Evolutionary conservation across 192 early-diverging fungal species (phyloP), one percentile per base, ranked within the genome.

Genomic region (Cladochytrium replicatum): DNA sequence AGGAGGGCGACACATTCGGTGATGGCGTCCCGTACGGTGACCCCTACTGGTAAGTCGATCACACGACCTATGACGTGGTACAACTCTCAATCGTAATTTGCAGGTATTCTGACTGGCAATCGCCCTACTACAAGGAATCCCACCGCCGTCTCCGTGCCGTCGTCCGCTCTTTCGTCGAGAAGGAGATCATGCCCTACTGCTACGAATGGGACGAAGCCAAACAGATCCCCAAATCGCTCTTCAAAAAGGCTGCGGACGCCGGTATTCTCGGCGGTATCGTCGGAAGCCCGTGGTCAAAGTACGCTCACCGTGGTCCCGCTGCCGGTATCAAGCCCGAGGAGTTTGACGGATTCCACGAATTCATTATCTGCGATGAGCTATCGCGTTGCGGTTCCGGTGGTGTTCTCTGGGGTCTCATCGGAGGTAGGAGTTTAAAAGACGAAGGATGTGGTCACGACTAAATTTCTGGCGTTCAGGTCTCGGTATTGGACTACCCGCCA

Each of bases 71-170:
- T 42, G 56, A 32, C 42, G 60, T 56, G 67, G 66, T 52, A 46
- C 25, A 27, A 1, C 1, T 21, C 26, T 30, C 25, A 0, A 41
- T 32, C 11, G 7, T n/a, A 22, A 15, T n/a, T 19, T 31, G 29
- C 30, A 58, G 66, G 67, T 75, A 67, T 52, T 66, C 58, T 41
- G 58, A 80, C 43, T 81, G 64, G 61, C 52, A 58, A 31, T 77
- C 71, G 39, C 87, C 87, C 19, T 90, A 83, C 71, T 90, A 90
- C 74, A 85, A 80, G 28, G 81, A 86, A n/a, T n/a, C n/a, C n/a
- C 88, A 90, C 66, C 63, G 82, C 2, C 59, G 63, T 6, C 13
- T 86, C 8, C 72, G 86, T 27, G 66, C 69, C 27, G 62, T 46
- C 32, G 61, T 87, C 21, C 74, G 87, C 44, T 47, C 56, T 19